These are phyloP conservation scores for Wickerhamiella sergipiensis DNA, from an alignment of 805 yeast genomes.

Conservation along the genomic window DNA sequence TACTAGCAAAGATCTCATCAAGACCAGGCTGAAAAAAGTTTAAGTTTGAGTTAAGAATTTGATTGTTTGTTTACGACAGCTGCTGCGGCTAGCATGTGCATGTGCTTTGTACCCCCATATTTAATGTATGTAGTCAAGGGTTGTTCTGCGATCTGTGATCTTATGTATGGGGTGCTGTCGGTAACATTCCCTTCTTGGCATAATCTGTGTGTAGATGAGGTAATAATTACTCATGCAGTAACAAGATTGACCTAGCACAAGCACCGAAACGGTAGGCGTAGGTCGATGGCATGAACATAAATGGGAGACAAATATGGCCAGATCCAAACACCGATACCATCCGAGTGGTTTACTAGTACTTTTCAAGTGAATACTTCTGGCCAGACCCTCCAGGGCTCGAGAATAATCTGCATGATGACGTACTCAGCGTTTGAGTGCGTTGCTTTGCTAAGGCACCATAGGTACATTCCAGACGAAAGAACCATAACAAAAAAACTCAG, in stretches of 20 bases:
- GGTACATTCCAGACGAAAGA: not conserved
- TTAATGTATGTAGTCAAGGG: not conserved
- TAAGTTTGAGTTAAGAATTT: too few species aligned
- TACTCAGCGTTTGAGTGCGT: not conserved
- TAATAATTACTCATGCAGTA: not conserved
- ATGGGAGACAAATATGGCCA: too few species aligned
- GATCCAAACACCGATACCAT: too few species aligned
- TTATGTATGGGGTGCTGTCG: not conserved
- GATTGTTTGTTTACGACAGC: not conserved
- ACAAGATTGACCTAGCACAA: not conserved
- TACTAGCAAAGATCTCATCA: too few species aligned
- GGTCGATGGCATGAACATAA: too few species aligned
- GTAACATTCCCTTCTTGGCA: not conserved
- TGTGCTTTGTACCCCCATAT: not conserved
- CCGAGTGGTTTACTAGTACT: too few species aligned
- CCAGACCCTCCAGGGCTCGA: not conserved
- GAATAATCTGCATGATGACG: not conserved
- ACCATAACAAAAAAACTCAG: not conserved
- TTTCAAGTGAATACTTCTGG: too few species aligned
- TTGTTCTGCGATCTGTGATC: not conserved
- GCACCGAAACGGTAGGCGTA: too few species aligned
- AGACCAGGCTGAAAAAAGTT: too few species aligned
- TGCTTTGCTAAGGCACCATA: not conserved
- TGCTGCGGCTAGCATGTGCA: not conserved
- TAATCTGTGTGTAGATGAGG: not conserved